Base-by-base conservation (phyloP, 768 basidiomycete genomes). In the Imleria badia region DNA sequence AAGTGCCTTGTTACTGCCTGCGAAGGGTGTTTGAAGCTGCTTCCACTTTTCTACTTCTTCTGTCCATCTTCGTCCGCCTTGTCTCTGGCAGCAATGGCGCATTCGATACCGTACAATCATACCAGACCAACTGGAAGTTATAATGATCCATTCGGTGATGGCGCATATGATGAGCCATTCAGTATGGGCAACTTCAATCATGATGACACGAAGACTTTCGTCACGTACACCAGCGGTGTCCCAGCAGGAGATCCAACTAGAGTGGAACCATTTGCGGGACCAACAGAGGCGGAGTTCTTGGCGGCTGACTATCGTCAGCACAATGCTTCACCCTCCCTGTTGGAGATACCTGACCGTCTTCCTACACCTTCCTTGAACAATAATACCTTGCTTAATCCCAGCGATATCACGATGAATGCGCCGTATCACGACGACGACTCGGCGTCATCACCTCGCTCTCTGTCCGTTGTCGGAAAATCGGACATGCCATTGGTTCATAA, bases 401-500 rank as follows among this genome's bases (percentile, higher is more conserved):
- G 34, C 19, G 51, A 60, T n/a, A 49, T 10, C 45, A 43, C 14
- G 44, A 54, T 43, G 51, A 48, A 52, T 36, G 26, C 34, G 10
- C 53, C 61, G 8, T 71, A 71, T 54, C 62, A 39, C 17, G 70
- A 71, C 20, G 60, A 72, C 2, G 59, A 61, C 23, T 23, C 22
- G 7, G 35, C 55, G 20, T 59, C 62, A 8, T 31, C 51, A 20
- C 45, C 31, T 23, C 67, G 48, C 26, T 43, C 56, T 45, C 38
- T 26, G 6, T 60, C 69, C 17, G 22, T 54, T 35, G 36, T 59
- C 26, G 72, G 48, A 45, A 60, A 66, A 38, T 26, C 54, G 34
- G 66, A 72, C 20, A 66, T 65, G 4, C 71, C 78, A 9, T 70
- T 87, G n/a, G 73, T 84, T 38, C 71, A 69, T 20, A 78, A 79